Evolutionary conservation across 1,284 basidiomycete genomes (phyloP).

Genomic region (Ceratobasidium sp.): DNA sequence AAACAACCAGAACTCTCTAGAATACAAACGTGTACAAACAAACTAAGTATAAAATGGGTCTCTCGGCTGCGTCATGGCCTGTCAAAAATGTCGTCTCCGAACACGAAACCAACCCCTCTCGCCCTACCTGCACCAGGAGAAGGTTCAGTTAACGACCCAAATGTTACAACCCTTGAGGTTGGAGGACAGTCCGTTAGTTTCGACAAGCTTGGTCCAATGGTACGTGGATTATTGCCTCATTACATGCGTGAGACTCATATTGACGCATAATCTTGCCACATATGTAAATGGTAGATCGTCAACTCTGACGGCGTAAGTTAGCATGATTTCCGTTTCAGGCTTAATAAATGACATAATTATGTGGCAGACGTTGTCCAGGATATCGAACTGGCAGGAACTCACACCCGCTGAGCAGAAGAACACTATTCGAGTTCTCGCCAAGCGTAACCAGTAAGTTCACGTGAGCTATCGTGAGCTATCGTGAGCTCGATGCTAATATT

Average conservation of each 20-base stretch:
- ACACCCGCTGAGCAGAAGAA: slow-evolving; percentile 33
- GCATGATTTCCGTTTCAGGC: neutral
- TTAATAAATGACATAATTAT: neutral
- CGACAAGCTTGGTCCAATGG: slow-evolving; percentile 35
- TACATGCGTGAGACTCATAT: too few species aligned
- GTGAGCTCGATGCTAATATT: neutral
- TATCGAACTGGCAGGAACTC: slow-evolving; percentile 37
- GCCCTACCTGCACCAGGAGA: slow-evolving; percentile 22
- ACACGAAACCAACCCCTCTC: neutral
- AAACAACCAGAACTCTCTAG: slow-evolving; percentile 17
- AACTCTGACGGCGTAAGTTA: slow-evolving; percentile 30
- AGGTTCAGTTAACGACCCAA: neutral
- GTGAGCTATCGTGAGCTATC: neutral
- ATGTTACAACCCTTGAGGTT: slow-evolving; percentile 28
- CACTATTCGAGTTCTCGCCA: slow-evolving; percentile 34
- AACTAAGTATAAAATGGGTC: neutral
- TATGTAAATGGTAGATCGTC: slow-evolving; percentile 8
- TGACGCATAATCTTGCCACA: too few species aligned
- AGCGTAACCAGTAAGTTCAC: slow-evolving; percentile 26
- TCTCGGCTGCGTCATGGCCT: neutral
- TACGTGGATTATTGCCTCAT: neutral
- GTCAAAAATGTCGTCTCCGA: slow-evolving; percentile 12
- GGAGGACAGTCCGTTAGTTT: slow-evolving; percentile 35
- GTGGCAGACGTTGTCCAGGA: slow-evolving; percentile 23
- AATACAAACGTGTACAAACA: slow-evolving; percentile 32